Conservation (phyloP, 306 rosid genomes). For the Vigna unguiculata region DNA sequence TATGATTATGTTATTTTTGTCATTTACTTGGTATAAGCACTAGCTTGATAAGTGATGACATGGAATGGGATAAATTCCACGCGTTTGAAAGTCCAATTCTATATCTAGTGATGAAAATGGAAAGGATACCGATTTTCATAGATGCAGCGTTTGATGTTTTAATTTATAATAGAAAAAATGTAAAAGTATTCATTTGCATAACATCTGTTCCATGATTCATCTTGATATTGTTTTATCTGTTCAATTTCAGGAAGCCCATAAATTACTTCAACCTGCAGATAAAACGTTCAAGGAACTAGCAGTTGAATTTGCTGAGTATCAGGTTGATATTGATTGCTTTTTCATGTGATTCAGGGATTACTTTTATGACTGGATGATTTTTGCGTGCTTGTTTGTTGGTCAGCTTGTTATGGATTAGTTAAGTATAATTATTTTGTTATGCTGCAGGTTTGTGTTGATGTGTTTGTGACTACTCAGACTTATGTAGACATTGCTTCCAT, state of each 20-base stretch:
- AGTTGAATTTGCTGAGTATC: slow-evolving; percentile 92
- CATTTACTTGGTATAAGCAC: slow-evolving; percentile 39
- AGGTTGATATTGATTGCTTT: slow-evolving; percentile 60
- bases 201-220: slow-evolving; percentile 2
- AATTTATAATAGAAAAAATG: not conserved
- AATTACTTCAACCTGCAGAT: slow-evolving; percentile 93
- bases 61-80: slow-evolving; percentile 12
- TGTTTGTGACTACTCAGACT: slow-evolving; percentile 88
- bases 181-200: slow-evolving; percentile 2
- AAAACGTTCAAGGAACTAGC: slow-evolving; percentile 88
- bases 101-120: slow-evolving; percentile 11
- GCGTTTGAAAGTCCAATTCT: slow-evolving; percentile 25
- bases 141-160: slow-evolving; percentile 24
- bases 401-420: slow-evolving; percentile 34
- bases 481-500: slow-evolving; percentile 91
- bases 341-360: slow-evolving; percentile 29
- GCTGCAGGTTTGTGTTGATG: slow-evolving; percentile 89
- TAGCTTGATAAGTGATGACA: slow-evolving; percentile 28
- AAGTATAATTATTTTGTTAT: slow-evolving; percentile 41
- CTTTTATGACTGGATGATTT: slow-evolving; percentile 31
- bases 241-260: slow-evolving; percentile 88
- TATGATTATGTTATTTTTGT: slow-evolving; percentile 26
- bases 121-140: slow-evolving; percentile 13
- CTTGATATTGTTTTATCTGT: slow-evolving; percentile 32
- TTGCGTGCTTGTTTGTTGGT: slow-evolving; percentile 11